Base-by-base conservation (phyloP, 2,329 filamentous ascomycete genomes). In the Lomentospora prolificans region DNA sequence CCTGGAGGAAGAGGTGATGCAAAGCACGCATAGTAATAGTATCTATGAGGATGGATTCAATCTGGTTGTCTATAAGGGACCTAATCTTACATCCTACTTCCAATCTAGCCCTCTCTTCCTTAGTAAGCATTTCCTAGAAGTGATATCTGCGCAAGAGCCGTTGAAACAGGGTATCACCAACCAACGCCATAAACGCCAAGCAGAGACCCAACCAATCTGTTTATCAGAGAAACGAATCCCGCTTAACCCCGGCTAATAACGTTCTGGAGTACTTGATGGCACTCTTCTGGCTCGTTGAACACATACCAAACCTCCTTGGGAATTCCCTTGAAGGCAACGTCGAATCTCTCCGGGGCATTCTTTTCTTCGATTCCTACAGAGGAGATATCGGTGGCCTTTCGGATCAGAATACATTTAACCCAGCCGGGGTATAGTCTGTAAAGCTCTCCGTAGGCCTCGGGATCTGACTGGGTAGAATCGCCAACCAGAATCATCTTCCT, bases 401-500 rank as follows among this genome's bases (percentile, higher is more conserved):
- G 82, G 63, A 96, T 95, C 60, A 89, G 86, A 50, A 97, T 94
- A 10, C 87, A 79, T 59, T 82, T 81, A 59, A 96, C 81, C 89
- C 90, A 96, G 5, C 79, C 81, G 0, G 85, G 84, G 59, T 84
- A 81, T 51, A 78, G 76, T 54, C 83, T 78, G 62, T 81, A 85
- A 70, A 89, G 83, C 61, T 91, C 85, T 27, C 85, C 91, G 65
- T 96, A 97, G 0, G 89, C 82, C 67, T 97, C 92, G 0, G 92
- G 91, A 63, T 97, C 92, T 25, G 82, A 86, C 70, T 96, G 92
- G 0, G 91, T 96, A 39, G 86, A 92, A 70, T 97, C 92, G 1
- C 92, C 92, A 60, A 97, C 84, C 61, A 85, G 85, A 59, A 97
- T 81, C 71, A 95, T 85, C 63, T 86, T 87, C 58, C 88, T 78